Base-by-base conservation (phyloP, 2,329 filamentous ascomycete species). In the Diplodia corticola region DNA sequence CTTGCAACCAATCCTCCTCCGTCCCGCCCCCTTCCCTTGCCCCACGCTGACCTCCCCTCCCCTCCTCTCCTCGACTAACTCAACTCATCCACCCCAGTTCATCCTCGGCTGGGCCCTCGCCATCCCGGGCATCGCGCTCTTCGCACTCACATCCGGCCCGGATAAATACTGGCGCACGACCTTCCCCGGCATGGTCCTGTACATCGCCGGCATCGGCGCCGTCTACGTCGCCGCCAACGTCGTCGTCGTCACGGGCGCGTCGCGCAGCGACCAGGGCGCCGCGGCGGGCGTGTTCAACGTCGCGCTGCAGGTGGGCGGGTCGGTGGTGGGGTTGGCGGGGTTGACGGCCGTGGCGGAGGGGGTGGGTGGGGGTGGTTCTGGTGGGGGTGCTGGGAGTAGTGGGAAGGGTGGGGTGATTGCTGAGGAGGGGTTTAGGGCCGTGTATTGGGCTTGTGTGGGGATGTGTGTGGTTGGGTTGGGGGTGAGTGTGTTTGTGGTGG, bases 201-300 rank as follows among this genome's bases (percentile, higher is more conserved):
- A 65, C 35, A 64, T 67, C 22, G 35, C 61, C 10, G 66, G 66
- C 46, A 65, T 67, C 46, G 66, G 66, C 28, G 63, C 53, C 51
- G 66, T 67, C 13, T 65, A 67, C 50, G 46, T 67, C 30, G 20
- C 61, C 15, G 60, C 61, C 10, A 65, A 65, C 46, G 50, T 67
- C 61, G 51, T 67, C 61, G 26, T 63, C 44, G 59, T 65, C 2
- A 61, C 66, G 5, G 7, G 30, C 3, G 66, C 66, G 4, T 50
- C 61, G 5, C 55, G 35, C n/a, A 53, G 60, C 33, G 66, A 67
- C 37, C 66, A 65, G 30, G 66, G 66, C 30, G 61, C 54, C 24
- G 61, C 61, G 7, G 66, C 66, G 13, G 66, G 60, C 24, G 53
- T 65, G 4, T 67, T 67, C 59, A 67, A 67, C 22, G 66, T 67